Evolutionary conservation across 805 yeast genomes (phyloP).

Genomic region (Candida sphagnicola): DNA sequence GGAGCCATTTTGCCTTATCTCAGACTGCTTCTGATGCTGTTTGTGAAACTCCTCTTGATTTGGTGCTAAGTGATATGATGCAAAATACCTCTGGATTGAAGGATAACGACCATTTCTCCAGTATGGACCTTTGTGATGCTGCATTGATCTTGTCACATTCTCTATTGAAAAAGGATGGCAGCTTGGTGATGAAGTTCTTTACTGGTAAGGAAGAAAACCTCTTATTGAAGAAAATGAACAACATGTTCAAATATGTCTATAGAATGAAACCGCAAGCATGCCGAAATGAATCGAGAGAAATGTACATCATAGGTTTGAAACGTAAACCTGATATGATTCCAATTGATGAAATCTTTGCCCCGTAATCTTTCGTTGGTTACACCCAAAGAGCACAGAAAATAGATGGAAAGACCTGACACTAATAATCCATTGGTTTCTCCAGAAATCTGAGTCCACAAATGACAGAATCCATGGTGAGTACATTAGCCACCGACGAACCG

Average conservation of each 20-base stretch:
- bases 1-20: conserved; percentile 39
- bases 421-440: too few relatives aligned
- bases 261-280: conserved; percentile 81
- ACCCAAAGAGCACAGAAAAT: too few relatives aligned
- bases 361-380: too few relatives aligned
- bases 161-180: conserved; percentile 66
- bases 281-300: conserved; percentile 74
- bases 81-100: conserved; percentile 84
- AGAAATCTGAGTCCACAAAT: too few relatives aligned
- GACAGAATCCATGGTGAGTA: too few relatives aligned
- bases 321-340: conserved; percentile 24
- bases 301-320: conserved; percentile 69
- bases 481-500: too few relatives aligned
- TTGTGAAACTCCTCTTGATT: conserved; percentile 22
- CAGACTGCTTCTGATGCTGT: not conserved
- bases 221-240: conserved; percentile 55
- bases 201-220: conserved; percentile 74
- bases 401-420: too few relatives aligned
- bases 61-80: conserved; percentile 80
- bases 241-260: conserved; percentile 58
- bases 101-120: conserved; percentile 74
- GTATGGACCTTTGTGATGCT: conserved; percentile 92
- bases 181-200: conserved; percentile 77
- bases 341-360: conserved; percentile 2
- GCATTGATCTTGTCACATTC: conserved; percentile 75